These are phyloP conservation scores for Polygonum maritimum DNA, from an alignment of 148 eudicot species.

Conservation along the genomic window DNA sequence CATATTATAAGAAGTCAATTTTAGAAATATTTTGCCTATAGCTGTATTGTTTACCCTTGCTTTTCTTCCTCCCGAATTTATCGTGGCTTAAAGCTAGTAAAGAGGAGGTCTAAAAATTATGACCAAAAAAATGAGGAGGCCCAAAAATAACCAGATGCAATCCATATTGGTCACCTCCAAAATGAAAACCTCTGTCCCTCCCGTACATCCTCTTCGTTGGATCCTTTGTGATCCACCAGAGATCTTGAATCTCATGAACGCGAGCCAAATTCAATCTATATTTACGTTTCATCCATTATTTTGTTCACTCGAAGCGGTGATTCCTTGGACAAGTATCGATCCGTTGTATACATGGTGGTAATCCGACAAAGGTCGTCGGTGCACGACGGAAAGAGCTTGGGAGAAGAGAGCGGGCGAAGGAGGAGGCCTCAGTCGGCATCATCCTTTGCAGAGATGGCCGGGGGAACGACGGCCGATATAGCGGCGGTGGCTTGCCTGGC, in stretches of 20 bases:
- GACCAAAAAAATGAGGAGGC: background rate
- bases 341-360: background rate
- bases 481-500: constrained; percentile 53
- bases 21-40: too few species aligned
- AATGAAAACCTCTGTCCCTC: background rate
- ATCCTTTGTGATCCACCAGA: background rate
- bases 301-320: background rate
- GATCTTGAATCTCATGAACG: background rate
- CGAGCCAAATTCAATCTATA: background rate
- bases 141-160: background rate
- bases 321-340: background rate
- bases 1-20: too few species aligned
- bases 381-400: background rate
- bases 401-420: background rate
- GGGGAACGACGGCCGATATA: constrained; percentile 52
- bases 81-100: background rate
- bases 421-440: background rate
- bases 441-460: constrained; percentile 43
- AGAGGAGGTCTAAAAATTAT: too few species aligned
- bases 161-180: background rate
- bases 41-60: too few species aligned
- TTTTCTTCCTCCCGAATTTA: background rate
- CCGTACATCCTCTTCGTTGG: background rate
- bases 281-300: background rate
- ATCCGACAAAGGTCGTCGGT: background rate